A percentile compares a stretch with the other conserved stretches of the same genome.
Evolutionary conservation across 2,329 filamentous ascomycete genomes (phyloP).

Genomic region (Plectosphaerella cucumerina): DNA sequence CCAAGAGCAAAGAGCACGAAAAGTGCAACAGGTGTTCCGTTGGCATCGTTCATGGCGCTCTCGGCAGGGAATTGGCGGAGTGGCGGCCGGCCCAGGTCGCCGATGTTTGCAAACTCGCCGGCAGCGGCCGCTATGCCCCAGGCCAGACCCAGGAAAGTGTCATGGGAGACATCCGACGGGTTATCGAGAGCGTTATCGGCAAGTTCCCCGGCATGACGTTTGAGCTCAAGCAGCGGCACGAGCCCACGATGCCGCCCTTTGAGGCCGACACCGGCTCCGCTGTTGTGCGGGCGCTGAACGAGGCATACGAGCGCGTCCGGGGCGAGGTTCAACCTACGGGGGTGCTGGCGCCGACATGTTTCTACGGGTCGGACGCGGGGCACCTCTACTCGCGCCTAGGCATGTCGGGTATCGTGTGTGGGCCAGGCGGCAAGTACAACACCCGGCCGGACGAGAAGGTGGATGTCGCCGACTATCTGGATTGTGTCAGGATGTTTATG

Average conservation of each 20-base stretch:
- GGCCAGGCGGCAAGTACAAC: conserved; percentile 20
- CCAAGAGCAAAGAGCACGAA: conserved; percentile 15
- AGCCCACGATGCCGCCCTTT: conserved; percentile 21
- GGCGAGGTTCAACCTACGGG: conserved; percentile 16
- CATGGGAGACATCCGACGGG: conserved; percentile 14
- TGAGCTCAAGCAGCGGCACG: conserved; percentile 15
- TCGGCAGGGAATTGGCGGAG: conserved; percentile 17
- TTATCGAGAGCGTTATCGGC: conserved; percentile 11
- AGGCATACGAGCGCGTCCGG: conserved; percentile 14
- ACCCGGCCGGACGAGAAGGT: conserved; percentile 20
- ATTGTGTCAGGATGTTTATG: conserved; percentile 20
- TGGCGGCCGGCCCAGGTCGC: conserved; percentile 19
- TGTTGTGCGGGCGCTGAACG: conserved; percentile 16
- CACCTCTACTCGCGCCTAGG: conserved; percentile 19
- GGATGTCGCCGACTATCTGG: conserved; percentile 20
- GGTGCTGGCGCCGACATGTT: conserved; percentile 18
- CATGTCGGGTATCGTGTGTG: conserved; percentile 20
- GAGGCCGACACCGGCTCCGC: conserved; percentile 12
- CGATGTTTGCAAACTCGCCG: conserved; percentile 17
- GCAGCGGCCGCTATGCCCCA: conserved; percentile 19
- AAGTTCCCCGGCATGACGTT: conserved; percentile 16
- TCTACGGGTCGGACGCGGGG: conserved; percentile 19
- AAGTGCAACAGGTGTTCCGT: conserved; percentile 20
- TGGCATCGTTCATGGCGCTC: conserved; percentile 19
- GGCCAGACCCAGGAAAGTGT: conserved; percentile 19